These are phyloP conservation scores for Fusarium nelsonii DNA, from an alignment of 2,329 filamentous ascomycete species.

Conservation along the genomic window DNA sequence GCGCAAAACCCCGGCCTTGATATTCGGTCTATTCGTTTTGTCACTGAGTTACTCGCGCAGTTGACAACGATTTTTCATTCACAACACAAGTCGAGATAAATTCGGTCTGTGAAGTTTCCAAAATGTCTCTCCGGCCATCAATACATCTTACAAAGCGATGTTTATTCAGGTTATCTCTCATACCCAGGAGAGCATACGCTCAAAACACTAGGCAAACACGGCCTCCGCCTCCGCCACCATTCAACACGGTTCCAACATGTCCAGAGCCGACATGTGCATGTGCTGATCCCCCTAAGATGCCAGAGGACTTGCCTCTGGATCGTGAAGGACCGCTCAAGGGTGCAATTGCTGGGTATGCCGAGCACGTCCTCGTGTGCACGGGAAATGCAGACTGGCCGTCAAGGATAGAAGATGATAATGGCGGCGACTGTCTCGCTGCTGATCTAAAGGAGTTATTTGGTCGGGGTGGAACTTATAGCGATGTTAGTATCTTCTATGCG, in stretches of 20 bases:
- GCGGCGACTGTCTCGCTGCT: constrained; percentile 73
- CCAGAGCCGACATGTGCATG: constrained; percentile 83
- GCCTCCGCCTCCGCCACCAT: constrained; percentile 48
- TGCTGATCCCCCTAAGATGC: constrained; percentile 73
- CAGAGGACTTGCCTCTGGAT: constrained; percentile 80
- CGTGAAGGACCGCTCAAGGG: constrained; percentile 76
- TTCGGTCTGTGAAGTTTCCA: not conserved
- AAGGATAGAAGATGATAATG: constrained; percentile 84
- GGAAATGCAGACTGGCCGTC: constrained; percentile 85
- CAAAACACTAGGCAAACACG: constrained; percentile 32
- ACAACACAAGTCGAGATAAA: not conserved
- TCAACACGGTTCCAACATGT: constrained; percentile 68
- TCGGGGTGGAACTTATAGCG: constrained; percentile 72
- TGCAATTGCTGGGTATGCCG: constrained; percentile 80
- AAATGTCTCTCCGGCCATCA: constrained; percentile 38
- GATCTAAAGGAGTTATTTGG: constrained; percentile 79
- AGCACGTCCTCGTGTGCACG: constrained; percentile 87
- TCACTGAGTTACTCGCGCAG: not conserved
- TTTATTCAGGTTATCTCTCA: constrained; percentile 17
- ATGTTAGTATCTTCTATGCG: constrained; percentile 63
- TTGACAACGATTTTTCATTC: not conserved
- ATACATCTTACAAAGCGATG: constrained; percentile 30
- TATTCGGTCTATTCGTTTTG: constrained; percentile 22
- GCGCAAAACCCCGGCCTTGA: constrained; percentile 30
- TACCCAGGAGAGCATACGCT: constrained; percentile 30